A percentile compares a stretch with the other conserved stretches of the same genome.
Evolutionary conservation across 2,329 filamentous ascomycete species (phyloP).

Genomic region (Parasarocladium wereldwijsianum): DNA sequence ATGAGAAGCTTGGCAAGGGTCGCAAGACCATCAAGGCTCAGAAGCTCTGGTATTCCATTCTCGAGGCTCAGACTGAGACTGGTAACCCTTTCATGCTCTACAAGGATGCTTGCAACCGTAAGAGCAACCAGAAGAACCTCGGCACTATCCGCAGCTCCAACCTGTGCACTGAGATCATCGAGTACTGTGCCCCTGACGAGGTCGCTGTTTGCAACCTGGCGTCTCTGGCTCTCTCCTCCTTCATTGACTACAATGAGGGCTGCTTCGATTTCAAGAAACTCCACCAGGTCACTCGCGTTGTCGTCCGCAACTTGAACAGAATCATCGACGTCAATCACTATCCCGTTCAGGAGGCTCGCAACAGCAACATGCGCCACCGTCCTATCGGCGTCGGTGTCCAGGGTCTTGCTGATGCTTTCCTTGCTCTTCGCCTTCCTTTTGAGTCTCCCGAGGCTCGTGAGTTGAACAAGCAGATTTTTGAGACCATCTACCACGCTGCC

Average conservation of each 20-base stretch:
- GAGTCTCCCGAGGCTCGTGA: constrained; percentile 88
- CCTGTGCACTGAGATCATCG: constrained; percentile 95
- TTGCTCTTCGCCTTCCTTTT: constrained; percentile 90
- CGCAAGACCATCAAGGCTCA: constrained; percentile 90
- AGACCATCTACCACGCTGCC: constrained; percentile 96
- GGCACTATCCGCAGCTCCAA: constrained; percentile 98
- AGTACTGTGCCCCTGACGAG: constrained; percentile 95
- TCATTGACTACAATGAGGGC: constrained; percentile 72
- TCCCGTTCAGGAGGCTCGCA: constrained; percentile 82
- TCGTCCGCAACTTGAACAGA: constrained; percentile 92
- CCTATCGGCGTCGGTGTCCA: constrained; percentile 95
- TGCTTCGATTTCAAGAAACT: constrained; percentile 93
- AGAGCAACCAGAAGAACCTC: constrained; percentile 99
- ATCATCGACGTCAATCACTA: constrained; percentile 99
- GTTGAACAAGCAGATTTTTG: constrained; percentile 96
- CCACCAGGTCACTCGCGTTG: constrained; percentile 83
- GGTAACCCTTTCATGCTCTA: constrained; percentile 99
- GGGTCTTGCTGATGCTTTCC: constrained; percentile 94
- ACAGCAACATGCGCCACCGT: constrained; percentile 94
- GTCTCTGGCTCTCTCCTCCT: constrained; percentile 82
- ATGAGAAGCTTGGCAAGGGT: constrained; percentile 77
- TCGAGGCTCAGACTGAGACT: constrained; percentile 97
- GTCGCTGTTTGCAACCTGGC: constrained; percentile 97
- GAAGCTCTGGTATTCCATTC: constrained; percentile 98
- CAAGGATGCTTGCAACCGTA: constrained; percentile 96